These are phyloP conservation scores for Hanseniaspora nectarophila DNA, from an alignment of 805 yeast species.

Conservation along the genomic window DNA sequence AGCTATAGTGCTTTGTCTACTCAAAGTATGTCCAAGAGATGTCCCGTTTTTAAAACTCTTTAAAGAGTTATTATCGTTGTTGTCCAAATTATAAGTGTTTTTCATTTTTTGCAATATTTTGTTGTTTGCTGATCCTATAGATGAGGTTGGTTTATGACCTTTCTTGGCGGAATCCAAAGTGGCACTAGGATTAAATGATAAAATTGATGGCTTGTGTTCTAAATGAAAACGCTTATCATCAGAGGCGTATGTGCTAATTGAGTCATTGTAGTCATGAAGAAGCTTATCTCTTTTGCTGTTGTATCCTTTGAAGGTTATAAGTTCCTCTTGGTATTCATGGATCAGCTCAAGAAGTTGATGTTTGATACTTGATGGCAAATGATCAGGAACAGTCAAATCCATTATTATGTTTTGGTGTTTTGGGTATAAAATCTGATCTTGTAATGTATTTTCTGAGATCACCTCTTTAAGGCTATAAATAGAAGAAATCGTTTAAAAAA, in stretches of 20 bases:
- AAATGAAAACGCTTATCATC: neutral
- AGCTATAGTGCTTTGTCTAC: slow-evolving; percentile 13
- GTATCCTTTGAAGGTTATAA: slow-evolving; percentile 63
- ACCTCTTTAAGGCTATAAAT: neutral
- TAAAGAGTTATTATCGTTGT: neutral
- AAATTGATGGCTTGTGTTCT: neutral
- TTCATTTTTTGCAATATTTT: neutral
- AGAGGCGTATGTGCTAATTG: neutral
- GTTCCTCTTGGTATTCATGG: slow-evolving; percentile 52
- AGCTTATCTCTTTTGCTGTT: slow-evolving; percentile 38
- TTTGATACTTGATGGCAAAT: slow-evolving; percentile 30
- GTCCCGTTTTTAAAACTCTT: neutral
- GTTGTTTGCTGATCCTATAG: neutral
- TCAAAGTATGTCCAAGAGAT: neutral
- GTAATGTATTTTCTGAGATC: too few relatives aligned
- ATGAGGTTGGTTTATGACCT: neutral
- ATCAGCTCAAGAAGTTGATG: slow-evolving; percentile 34
- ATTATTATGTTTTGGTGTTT: slow-evolving; percentile 20
- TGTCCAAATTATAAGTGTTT: slow-evolving; percentile 6
- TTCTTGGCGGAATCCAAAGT: neutral
- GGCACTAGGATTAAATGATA: slow-evolving; percentile 1
- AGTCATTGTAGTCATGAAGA: slow-evolving; percentile 18
- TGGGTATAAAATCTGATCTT: neutral
- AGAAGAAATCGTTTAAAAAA: neutral
- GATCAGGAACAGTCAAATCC: slow-evolving; percentile 41